Base-by-base conservation (phyloP, 208 protist species). In the Tritrichomonas foetus region DNA sequence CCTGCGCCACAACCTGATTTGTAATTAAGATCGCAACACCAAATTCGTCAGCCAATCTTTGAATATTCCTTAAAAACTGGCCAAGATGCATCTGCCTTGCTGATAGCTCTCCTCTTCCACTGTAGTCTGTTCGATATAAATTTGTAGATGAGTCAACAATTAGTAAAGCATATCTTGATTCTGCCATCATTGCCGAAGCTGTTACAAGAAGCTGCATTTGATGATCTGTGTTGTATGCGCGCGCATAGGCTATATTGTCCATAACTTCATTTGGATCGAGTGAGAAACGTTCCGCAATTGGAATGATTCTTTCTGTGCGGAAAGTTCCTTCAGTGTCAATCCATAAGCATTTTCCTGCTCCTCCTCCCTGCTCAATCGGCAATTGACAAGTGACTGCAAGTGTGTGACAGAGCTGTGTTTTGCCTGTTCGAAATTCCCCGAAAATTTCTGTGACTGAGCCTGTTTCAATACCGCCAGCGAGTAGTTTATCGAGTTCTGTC, bases 241-340 rank as follows among this genome's bases (percentile, higher is more conserved):
- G 96, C 22, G 98, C 99, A 95, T 98, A 99, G 1, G 98, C 97
- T 50, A 99, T 98, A 95, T 99, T 99, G 92, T 99, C 98, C 14
- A 99, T 97, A 53, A 99, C 98, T 92, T 99, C 98, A 93, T 99
- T 96, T 57, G 97, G 96, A 95, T 98, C 96, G 5, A 99, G 95
- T 61, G 97, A 97, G 95, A 98, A 99, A 20, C 97, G 95, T 94
- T 97, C 96, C 27, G 97, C 96, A 47, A 97, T 97, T 49, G 95
- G 95, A 30, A 97, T 53, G 9, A 98, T 95, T 74, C 97, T 94
- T 80, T 98, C 96, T 22, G 99, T 98, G 66, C 99, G 97, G 95
- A 99, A 99, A 5, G 98, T 99, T 41, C 97, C 97, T 96, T 99
- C 99, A 0, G 98, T 99, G 95, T 99, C 99, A 95, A 99, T 99